Base-by-base conservation (phyloP, 2,329 filamentous ascomycete genomes). In the Colletotrichum sp. region DNA sequence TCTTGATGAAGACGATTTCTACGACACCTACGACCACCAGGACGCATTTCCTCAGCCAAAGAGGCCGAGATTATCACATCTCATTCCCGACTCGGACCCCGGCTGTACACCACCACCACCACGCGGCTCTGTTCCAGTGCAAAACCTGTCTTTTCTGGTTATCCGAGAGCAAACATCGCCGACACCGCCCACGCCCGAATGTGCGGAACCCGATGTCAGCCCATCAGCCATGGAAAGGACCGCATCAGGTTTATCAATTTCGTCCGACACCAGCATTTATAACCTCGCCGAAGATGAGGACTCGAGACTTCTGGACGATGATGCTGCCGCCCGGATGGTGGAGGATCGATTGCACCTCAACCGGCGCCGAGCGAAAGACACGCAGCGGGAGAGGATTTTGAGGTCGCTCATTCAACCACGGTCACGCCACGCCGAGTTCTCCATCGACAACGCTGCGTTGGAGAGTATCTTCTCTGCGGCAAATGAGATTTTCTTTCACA, bases 401-500 rank as follows among this genome's bases (percentile, higher is more conserved):
- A 88, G 88, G 75, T 88, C 88, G 30, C 87, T 93, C 66, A 91
- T 93, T 80, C 88, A 86, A 69, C 90, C 88, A 7, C 88, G 87
- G 73, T 84, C 85, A 8, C 83, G 83, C 8, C 83, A 85, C 7
- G 85, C 86, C 24, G 87, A 89, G 52, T 90, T 91, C 66, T 84
- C 86, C 2, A 87, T 93, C 36, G 91, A 93, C 83, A 88, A 92
- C 78, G 85, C 87, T 16, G 90, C 90, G 6, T 86, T 93, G 3
- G 86, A 88, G 64, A 88, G 87, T 80, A 92, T 93, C 78, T 91
- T 93, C 80, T 89, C 87, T 13, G 89, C 91, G 10, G 89, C 89
- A 59, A 92, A 93, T 82, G 89, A 91, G 69, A 87, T 93, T 59
- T 93, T 93, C 84, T 93, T 93, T 82, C 85, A 86, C 69, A 89